These are phyloP conservation scores for Ganoderma multipileum DNA, from an alignment of 1,284 basidiomycete genomes.

Conservation along the genomic window DNA sequence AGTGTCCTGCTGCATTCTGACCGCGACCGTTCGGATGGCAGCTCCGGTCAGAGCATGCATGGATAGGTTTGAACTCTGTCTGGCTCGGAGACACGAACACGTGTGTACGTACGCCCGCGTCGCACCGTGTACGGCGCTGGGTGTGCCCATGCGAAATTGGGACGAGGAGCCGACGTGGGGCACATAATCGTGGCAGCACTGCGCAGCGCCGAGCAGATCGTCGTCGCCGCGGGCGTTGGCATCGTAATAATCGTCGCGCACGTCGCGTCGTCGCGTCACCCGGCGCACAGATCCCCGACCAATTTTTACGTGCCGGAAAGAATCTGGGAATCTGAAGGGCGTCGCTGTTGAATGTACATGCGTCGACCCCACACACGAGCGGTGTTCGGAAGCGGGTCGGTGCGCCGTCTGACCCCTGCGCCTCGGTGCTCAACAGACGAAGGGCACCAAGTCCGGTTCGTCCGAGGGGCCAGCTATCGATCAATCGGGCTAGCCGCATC, in stretches of 20 bases:
- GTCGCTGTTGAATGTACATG: background rate
- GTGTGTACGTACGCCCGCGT: conserved; percentile 12
- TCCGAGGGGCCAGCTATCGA: conserved; percentile 9
- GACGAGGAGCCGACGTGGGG: background rate
- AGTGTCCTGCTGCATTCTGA: background rate
- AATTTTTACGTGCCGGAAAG: conserved; percentile 21
- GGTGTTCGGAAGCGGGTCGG: background rate
- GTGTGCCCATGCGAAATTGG: background rate
- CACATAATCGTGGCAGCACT: too few relatives aligned
- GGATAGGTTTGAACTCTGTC: background rate
- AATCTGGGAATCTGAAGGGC: background rate
- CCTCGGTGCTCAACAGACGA: background rate
- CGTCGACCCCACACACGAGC: background rate
- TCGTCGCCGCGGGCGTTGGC: conserved; percentile 6
- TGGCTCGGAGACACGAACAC: background rate
- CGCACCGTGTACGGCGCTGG: background rate
- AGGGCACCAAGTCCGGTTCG: conserved; percentile 1
- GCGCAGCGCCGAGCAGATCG: conserved; percentile 3
- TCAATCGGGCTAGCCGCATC: conserved; percentile 16
- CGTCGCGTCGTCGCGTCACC: background rate
- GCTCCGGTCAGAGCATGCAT: background rate
- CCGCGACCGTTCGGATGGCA: background rate
- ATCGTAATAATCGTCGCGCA: conserved; percentile 7
- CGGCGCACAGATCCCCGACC: conserved; percentile 25
- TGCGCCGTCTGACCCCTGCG: background rate